phyloP scores from a whole-genome alignment of 2,329 filamentous ascomycete genomes.

The Arthroderma uncinatum region DNA sequence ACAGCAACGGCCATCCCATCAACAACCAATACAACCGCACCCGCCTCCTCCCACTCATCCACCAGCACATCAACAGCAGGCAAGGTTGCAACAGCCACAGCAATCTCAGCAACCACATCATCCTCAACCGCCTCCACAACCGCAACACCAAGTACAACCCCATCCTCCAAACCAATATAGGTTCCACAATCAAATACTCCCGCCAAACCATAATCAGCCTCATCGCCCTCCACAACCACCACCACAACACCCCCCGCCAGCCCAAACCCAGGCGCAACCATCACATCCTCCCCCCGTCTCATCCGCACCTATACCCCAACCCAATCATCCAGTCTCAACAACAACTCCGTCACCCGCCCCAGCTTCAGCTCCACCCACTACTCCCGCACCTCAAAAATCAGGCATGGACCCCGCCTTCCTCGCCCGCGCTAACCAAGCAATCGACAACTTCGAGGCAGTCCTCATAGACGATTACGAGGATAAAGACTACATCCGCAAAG shows the following conservation, averaged over 20 bases:
- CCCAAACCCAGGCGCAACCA: slow-evolving; percentile 1
- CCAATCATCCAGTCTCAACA: slow-evolving; percentile 7
- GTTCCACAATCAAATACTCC: slow-evolving; percentile 9
- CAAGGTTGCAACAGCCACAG: slow-evolving; percentile 7
- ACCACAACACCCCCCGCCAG: slow-evolving; percentile 8
- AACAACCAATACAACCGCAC: slow-evolving; percentile 8
- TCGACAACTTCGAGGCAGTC: slow-evolving; percentile 36
- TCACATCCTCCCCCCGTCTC: slow-evolving; percentile 9
- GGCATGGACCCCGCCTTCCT: slow-evolving; percentile 28
- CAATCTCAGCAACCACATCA: slow-evolving; percentile 18
- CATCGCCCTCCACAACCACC: slow-evolving; percentile 14
- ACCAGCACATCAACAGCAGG: slow-evolving; percentile 9
- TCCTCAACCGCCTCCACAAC: slow-evolving; percentile 8
- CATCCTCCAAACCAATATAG: slow-evolving; percentile 4
- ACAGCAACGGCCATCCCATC: slow-evolving; percentile 13
- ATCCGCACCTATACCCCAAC: slow-evolving; percentile 13
- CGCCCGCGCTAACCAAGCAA: slow-evolving; percentile 34
- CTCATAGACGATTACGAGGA: slow-evolving; percentile 37
- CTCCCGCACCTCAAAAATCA: slow-evolving; percentile 7
- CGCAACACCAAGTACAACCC: slow-evolving; percentile 2
- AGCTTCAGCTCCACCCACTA: slow-evolving; percentile 10
- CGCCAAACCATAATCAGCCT: slow-evolving; percentile 16
- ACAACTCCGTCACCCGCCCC: slow-evolving; percentile 6
- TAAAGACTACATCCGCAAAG: slow-evolving; percentile 36
- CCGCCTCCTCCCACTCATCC: slow-evolving; percentile 8